Conservation (phyloP, 2,329 filamentous ascomycete species). For the Botrytis hyacinthi region DNA sequence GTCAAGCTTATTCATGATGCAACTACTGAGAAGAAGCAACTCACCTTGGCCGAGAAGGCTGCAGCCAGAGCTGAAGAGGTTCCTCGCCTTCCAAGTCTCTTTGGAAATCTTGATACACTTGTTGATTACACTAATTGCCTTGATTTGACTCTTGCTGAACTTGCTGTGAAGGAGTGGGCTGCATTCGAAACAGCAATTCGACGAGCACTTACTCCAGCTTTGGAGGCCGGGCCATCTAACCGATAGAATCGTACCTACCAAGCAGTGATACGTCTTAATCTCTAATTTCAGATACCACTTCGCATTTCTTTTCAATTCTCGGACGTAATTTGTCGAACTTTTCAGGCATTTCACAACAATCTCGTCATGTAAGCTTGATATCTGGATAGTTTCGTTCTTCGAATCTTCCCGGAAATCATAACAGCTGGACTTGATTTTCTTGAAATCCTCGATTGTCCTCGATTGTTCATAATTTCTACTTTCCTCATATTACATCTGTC, state of each 20-base stretch:
- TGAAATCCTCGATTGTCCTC: neutral
- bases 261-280: neutral
- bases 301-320: neutral
- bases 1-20: constrained; percentile 54
- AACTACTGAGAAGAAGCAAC: constrained; percentile 44
- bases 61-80: constrained; percentile 23
- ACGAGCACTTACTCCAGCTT: constrained; percentile 29
- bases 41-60: constrained; percentile 45
- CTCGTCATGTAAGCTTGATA: neutral
- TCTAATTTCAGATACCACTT: neutral
- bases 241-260: neutral
- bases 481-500: constrained; percentile 4
- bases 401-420: neutral
- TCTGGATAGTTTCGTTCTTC: constrained; percentile 2
- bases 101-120: constrained; percentile 50
- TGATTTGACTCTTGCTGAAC: constrained; percentile 48
- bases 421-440: neutral
- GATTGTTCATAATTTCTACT: constrained; percentile 5
- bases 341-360: neutral
- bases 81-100: constrained; percentile 25
- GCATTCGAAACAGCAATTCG: constrained; percentile 51
- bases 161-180: constrained; percentile 48
- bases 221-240: constrained; percentile 12
- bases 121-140: constrained; percentile 42
- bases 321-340: neutral